phyloP scores from a whole-genome alignment of 192 early-diverging fungal species.

The Chytriomyces sp. region DNA sequence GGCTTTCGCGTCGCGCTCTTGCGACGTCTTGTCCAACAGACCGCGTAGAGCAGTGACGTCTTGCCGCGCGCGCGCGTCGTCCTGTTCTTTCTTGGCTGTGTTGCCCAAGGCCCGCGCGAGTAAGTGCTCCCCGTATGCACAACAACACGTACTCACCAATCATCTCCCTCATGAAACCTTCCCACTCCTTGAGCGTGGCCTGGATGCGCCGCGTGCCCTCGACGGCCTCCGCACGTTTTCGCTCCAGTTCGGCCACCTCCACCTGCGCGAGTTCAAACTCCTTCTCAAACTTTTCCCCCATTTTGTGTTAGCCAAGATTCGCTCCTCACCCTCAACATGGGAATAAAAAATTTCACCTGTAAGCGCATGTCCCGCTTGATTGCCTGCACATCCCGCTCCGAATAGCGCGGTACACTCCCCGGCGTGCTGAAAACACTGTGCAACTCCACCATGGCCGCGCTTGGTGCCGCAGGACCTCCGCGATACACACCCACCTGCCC shows the following conservation, averaged over 20 bases:
- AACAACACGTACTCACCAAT: conserved; percentile 26
- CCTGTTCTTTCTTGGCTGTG: conserved; percentile 27
- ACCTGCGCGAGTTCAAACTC: conserved; percentile 46
- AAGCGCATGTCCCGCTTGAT: conserved; percentile 9
- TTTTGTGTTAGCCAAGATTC: background rate
- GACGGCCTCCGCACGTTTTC: background rate
- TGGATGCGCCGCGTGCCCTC: conserved; percentile 24
- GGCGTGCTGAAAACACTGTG: conserved; percentile 35
- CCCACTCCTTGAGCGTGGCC: conserved; percentile 40
- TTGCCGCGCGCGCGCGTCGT: background rate
- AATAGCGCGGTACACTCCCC: conserved; percentile 40
- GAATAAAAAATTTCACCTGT: conserved; percentile 12
- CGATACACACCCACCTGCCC: background rate
- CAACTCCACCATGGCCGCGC: conserved; percentile 26
- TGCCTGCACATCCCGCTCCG: conserved; percentile 40
- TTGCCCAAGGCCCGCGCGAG: too few species aligned
- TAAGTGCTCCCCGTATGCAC: too few species aligned
- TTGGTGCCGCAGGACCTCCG: background rate
- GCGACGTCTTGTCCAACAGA: conserved; percentile 8
- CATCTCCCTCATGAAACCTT: conserved; percentile 36
- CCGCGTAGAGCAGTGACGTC: background rate
- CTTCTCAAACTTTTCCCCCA: conserved; percentile 44
- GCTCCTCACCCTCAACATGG: background rate
- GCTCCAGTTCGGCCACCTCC: conserved; percentile 38
- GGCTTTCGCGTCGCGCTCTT: conserved; percentile 13